These are phyloP conservation scores for Plasmodium cynomolgi DNA, from an alignment of 169 alveolate species.

Conservation along the genomic window DNA sequence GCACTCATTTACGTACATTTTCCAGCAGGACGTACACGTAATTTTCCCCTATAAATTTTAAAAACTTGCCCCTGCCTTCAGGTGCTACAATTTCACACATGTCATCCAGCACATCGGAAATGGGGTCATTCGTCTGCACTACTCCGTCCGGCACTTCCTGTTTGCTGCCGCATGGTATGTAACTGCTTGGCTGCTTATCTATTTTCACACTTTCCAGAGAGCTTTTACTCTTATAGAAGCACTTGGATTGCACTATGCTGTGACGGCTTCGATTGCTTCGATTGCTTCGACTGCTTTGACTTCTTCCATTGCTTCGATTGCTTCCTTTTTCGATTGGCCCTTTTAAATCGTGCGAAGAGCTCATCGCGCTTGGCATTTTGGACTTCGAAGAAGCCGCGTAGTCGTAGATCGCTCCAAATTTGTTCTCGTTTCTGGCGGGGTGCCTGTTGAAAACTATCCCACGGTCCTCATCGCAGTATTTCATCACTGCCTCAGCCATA, in stretches of 20 bases:
- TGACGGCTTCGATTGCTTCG: constrained; percentile 2
- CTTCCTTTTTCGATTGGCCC: not conserved
- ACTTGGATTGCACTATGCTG: constrained; percentile 1
- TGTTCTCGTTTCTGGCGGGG: constrained; percentile 57
- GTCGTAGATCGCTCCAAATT: constrained; percentile 52
- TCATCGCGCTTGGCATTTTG: constrained; percentile 5
- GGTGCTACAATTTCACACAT: constrained; percentile 69
- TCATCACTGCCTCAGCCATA: constrained; percentile 49
- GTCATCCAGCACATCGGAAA: constrained; percentile 42
- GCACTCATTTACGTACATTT: constrained; percentile 15
- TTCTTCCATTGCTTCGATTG: not conserved
- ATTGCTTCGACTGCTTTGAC: not conserved
- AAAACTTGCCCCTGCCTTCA: constrained; percentile 65
- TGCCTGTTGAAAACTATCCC: constrained; percentile 72
- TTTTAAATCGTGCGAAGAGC: constrained; percentile 1
- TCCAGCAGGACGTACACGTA: constrained; percentile 70
- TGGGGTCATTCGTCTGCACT: constrained; percentile 11
- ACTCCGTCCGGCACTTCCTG: not conserved
- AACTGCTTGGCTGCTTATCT: not conserved
- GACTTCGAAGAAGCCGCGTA: constrained; percentile 33
- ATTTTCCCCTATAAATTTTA: constrained; percentile 74
- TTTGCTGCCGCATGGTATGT: not conserved
- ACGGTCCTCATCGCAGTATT: constrained; percentile 68
- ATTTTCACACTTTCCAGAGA: constrained; percentile 6
- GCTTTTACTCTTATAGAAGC: constrained; percentile 37